These are phyloP conservation scores for Trichoderma asperelloides DNA, from an alignment of 495 filamentous ascomycete species.

Conservation along the genomic window DNA sequence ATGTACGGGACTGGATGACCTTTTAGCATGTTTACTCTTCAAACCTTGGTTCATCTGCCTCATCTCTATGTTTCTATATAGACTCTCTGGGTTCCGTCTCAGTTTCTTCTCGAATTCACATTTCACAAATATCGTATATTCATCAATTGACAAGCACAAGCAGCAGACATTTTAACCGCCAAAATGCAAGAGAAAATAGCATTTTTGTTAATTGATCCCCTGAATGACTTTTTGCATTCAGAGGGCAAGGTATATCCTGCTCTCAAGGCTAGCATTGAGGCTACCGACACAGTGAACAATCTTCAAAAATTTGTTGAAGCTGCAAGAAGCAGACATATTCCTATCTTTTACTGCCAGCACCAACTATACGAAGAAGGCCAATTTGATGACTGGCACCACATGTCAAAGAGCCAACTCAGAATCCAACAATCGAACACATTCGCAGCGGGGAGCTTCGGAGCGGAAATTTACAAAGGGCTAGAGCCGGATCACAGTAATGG, in stretches of 20 bases:
- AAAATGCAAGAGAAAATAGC: neutral
- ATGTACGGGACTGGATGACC: too few relatives aligned
- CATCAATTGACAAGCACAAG: neutral
- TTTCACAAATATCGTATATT: neutral
- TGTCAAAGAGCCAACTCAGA: slow-evolving; percentile 13
- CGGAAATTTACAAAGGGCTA: slow-evolving; percentile 20
- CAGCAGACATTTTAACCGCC: neutral
- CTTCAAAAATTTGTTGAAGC: slow-evolving; percentile 15
- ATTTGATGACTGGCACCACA: slow-evolving; percentile 17
- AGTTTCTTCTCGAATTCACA: neutral
- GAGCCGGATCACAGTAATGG: slow-evolving; percentile 19
- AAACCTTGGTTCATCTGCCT: too few relatives aligned
- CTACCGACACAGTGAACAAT: slow-evolving; percentile 18
- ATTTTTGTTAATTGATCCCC: neutral
- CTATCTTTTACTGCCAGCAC: slow-evolving; percentile 23
- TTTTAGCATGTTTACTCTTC: too few relatives aligned
- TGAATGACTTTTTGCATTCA: neutral
- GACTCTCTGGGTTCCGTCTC: too few relatives aligned
- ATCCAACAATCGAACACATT: slow-evolving; percentile 14
- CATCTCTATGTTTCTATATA: too few relatives aligned
- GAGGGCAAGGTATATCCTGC: slow-evolving; percentile 17
- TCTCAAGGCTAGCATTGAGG: slow-evolving; percentile 14
- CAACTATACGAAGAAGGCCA: slow-evolving; percentile 17
- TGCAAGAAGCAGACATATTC: slow-evolving; percentile 16
- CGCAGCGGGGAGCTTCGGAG: slow-evolving; percentile 21